Evolutionary conservation across 129 eudicot genomes (phyloP).

Genomic region (Smallanthus sonchifolius): DNA sequence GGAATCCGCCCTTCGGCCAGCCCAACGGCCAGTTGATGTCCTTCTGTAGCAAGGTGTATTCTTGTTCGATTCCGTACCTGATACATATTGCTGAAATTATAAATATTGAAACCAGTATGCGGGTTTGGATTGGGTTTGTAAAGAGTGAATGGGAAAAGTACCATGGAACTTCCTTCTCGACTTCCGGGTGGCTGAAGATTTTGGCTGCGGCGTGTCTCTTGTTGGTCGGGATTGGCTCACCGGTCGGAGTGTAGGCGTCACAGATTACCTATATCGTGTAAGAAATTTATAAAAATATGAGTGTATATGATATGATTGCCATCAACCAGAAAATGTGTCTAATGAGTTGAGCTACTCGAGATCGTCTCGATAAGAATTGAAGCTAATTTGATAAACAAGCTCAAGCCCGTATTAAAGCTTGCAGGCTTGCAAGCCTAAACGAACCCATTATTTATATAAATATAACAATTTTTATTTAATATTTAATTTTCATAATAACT

Average conservation of each 20-base stretch:
- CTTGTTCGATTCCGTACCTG: constrained; percentile 93
- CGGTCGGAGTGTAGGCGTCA: constrained; percentile 89
- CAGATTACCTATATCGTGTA: constrained; percentile 65
- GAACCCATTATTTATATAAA: too few relatives aligned
- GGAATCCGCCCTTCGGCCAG: constrained; percentile 83
- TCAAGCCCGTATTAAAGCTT: too few relatives aligned
- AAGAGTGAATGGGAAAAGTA: constrained; percentile 14
- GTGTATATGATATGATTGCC: neutral
- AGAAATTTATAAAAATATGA: neutral
- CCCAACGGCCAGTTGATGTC: constrained; percentile 72
- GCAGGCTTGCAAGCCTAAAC: too few relatives aligned
- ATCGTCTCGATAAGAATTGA: neutral
- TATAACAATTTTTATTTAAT: too few relatives aligned
- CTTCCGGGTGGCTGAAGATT: constrained; percentile 73
- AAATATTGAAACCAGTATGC: neutral
- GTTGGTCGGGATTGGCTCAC: constrained; percentile 94
- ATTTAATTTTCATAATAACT: neutral
- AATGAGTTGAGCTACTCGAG: neutral
- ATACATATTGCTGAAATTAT: neutral
- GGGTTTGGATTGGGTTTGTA: neutral
- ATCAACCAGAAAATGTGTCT: neutral
- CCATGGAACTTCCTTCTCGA: constrained; percentile 84
- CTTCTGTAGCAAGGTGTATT: constrained; percentile 72
- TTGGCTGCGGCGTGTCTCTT: constrained; percentile 73
- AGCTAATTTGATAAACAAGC: neutral